phyloP scores from a whole-genome alignment of 805 yeast genomes.

The Maudiozyma saulgeensis region DNA sequence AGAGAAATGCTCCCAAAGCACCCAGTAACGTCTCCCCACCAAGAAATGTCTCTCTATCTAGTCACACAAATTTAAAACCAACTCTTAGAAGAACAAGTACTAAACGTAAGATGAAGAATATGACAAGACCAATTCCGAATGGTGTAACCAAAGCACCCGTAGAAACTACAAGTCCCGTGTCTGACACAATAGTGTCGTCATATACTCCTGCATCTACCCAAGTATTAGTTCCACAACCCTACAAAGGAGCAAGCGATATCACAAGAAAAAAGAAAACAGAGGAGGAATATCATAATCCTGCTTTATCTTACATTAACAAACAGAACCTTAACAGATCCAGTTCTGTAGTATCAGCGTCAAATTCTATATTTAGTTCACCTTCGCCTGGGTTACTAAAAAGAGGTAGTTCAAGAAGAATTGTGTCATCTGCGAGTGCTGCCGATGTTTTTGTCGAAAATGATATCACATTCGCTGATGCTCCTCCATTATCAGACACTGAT shows the following conservation, averaged over 20 bases:
- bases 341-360: conserved; percentile 7
- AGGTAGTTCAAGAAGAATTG: conserved; percentile 26
- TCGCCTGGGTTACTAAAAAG: conserved; percentile 21
- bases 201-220: conserved; percentile 37
- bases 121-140: conserved; percentile 14
- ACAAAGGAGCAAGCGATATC: conserved; percentile 23
- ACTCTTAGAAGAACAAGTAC: conserved; percentile 12
- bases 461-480: conserved; percentile 68
- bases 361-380: conserved; percentile 15
- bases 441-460: conserved; percentile 63
- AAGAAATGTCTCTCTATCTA: conserved; percentile 10
- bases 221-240: conserved; percentile 36
- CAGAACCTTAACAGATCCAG: conserved; percentile 17
- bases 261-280: conserved; percentile 7
- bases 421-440: conserved; percentile 29
- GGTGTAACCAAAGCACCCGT: conserved; percentile 5
- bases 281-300: conserved; percentile 8
- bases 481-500: conserved; percentile 44
- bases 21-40: conserved; percentile 32
- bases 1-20: conserved; percentile 64
- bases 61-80: conserved; percentile 9
- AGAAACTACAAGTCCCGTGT: conserved; percentile 7
- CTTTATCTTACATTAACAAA: conserved; percentile 8
- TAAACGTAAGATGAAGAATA: conserved; percentile 5
- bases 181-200: conserved; percentile 26